phyloP scores from a whole-genome alignment of 495 filamentous ascomycete species.

The Penicillium pulvis region DNA sequence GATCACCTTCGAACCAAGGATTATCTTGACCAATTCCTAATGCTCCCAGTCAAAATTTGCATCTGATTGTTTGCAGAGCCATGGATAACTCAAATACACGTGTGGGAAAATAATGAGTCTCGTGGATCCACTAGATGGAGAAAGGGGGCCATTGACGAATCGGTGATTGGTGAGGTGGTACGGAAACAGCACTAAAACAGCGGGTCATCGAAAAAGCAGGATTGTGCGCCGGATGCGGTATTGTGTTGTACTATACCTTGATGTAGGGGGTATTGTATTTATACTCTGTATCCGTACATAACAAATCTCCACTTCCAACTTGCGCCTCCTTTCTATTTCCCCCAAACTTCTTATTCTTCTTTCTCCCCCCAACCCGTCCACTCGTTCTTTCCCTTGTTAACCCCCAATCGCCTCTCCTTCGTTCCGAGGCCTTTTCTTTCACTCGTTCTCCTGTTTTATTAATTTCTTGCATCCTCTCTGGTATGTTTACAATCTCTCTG shows the following conservation, averaged over 20 bases:
- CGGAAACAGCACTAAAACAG: constrained; percentile 17
- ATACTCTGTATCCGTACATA: constrained; percentile 10
- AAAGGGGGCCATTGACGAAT: constrained; percentile 22
- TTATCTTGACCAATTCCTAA: neutral
- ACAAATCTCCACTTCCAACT: constrained; percentile 30
- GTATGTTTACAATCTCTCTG: constrained; percentile 14
- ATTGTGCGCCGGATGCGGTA: constrained; percentile 20
- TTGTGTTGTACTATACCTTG: constrained; percentile 19
- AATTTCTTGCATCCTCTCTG: constrained; percentile 17
- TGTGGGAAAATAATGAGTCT: constrained; percentile 8
- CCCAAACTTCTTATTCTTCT: constrained; percentile 37
- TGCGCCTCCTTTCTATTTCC: constrained; percentile 39
- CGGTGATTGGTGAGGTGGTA: constrained; percentile 12
- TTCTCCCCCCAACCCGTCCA: constrained; percentile 45
- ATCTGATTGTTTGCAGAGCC: constrained; percentile 5
- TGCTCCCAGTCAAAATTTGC: neutral
- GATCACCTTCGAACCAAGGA: neutral
- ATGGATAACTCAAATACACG: constrained; percentile 10
- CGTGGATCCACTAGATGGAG: constrained; percentile 9
- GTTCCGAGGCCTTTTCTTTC: constrained; percentile 31
- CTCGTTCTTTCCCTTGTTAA: constrained; percentile 51
- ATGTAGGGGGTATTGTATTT: constrained; percentile 4
- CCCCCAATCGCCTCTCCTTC: constrained; percentile 27
- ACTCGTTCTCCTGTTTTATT: constrained; percentile 28
- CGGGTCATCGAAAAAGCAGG: constrained; percentile 11